Base-by-base conservation (phyloP, 139 green algal species). In the Coelastrella sp. region DNA sequence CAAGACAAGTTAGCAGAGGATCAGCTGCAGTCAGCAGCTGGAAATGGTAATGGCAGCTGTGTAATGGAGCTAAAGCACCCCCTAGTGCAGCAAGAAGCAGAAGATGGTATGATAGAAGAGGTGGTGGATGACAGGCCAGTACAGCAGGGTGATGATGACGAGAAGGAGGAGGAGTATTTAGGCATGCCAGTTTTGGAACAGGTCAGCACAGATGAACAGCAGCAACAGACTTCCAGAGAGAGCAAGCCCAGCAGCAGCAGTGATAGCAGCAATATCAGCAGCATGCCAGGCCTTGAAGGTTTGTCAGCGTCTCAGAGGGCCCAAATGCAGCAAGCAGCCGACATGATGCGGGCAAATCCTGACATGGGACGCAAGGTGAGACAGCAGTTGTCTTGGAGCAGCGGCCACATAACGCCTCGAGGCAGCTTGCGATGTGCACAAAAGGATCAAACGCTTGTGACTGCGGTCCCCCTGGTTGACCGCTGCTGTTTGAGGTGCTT, bases 261-360 rank as follows among this genome's bases (percentile, higher is more conserved):
- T 3, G 35, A 49, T 49, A 49, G 35, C 35, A 49, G 80, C 80
- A 61, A 9, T 8, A 85, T 72, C 20, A 17, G 17, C 19, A 24
- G 17, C 17, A 76, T 76, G 68, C 68, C 22, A 35, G 56, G 60
- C 24, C 14, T 35, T 17, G 65, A 12, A 22, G 65, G 27, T 8
- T 27, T 88, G 82, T 70, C 15, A 25, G 57, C 84, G 59, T 49
- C 49, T 84, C 58, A 63, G 60, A 76, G 72, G 63, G 76, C 68
- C 1, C 60, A 60, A 27, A 90, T 80, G 82, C 86, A 81, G 60
- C 14, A 70, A 10, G 65, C 61, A 7, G 85, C 81, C 27, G 89
- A 94, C 27, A 89, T 91, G 85, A 88, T 94, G 78, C 49, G n/a
- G 17, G 84, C 79, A 7, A 95, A 96, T 78, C 92, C 93, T 14